Percentiles rank a stretch among this genome's conserved stretches.
Conservation (phyloP, 805 yeast species). For the Yamadazyma akitaensis region DNA sequence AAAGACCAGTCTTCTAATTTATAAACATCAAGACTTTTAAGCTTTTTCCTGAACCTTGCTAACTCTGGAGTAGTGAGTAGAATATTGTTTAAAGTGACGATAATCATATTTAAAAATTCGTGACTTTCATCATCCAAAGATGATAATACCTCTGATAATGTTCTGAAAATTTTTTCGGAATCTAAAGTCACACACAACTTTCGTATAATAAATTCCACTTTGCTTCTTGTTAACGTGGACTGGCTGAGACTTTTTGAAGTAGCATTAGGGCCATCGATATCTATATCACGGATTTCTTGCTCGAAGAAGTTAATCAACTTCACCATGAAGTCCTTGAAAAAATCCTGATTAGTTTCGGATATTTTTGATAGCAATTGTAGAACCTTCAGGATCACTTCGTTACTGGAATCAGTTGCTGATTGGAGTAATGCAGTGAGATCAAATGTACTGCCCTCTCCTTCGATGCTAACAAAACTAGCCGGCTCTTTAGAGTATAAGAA, state of each 20-base stretch:
- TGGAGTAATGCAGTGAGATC: slow-evolving; percentile 75
- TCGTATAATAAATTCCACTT: slow-evolving; percentile 71
- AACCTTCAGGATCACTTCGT: slow-evolving; percentile 72
- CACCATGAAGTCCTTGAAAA: slow-evolving; percentile 70
- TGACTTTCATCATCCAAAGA: slow-evolving; percentile 49
- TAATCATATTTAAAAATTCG: slow-evolving; percentile 72
- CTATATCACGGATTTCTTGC: slow-evolving; percentile 41
- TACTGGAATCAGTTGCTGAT: slow-evolving; percentile 66
- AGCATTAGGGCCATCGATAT: slow-evolving; percentile 9
- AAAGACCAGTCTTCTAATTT: slow-evolving; percentile 60
- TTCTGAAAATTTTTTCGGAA: slow-evolving; percentile 78
- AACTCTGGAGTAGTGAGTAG: slow-evolving; percentile 84
- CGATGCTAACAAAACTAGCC: slow-evolving; percentile 13
- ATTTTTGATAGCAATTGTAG: slow-evolving; percentile 70
- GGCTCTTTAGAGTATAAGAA: slow-evolving; percentile 47
- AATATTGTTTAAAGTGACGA: slow-evolving; percentile 84
- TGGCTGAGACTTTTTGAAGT: background rate
- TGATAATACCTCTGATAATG: slow-evolving; percentile 72
- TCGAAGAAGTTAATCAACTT: slow-evolving; percentile 69
- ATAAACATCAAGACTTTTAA: slow-evolving; percentile 51
- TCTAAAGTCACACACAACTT: slow-evolving; percentile 78
- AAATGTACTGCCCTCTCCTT: slow-evolving; percentile 21
- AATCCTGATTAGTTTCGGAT: slow-evolving; percentile 70
- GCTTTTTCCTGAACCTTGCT: slow-evolving; percentile 60
- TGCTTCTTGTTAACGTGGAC: slow-evolving; percentile 31